Evolutionary conservation across 208 protist species (phyloP).

Genomic region (Tritrichomonas musculus): DNA sequence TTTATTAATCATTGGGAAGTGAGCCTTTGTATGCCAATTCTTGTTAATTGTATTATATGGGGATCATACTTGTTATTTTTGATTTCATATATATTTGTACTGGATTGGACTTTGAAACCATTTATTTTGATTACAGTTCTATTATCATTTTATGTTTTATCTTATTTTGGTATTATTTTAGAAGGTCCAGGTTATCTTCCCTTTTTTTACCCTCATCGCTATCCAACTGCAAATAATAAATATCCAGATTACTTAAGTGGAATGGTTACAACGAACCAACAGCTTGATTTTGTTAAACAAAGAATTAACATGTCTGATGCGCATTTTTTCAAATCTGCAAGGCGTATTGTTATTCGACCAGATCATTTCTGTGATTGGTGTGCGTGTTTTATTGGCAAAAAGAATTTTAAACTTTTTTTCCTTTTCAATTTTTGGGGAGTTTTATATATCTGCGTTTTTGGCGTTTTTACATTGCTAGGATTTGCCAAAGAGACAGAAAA

Average conservation of each 20-base stretch:
- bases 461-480: background rate
- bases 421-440: slow-evolving; percentile 16
- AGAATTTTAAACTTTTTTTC: background rate
- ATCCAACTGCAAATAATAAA: background rate
- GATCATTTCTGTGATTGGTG: slow-evolving; percentile 9
- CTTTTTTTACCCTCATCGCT: background rate
- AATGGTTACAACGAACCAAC: background rate
- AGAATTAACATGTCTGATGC: too few relatives aligned
- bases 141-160: background rate
- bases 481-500: background rate
- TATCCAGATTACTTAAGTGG: background rate
- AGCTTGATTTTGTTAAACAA: background rate
- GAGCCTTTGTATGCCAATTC: background rate
- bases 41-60: background rate
- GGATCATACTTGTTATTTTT: background rate
- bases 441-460: background rate
- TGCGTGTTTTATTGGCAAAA: background rate
- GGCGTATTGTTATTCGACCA: background rate
- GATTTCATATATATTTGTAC: too few relatives aligned
- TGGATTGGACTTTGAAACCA: background rate
- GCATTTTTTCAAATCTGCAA: background rate
- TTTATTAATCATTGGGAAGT: slow-evolving; percentile 7
- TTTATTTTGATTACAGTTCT: background rate
- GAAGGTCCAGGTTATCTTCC: slow-evolving; percentile 12
- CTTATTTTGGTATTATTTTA: background rate